Conservation (phyloP, 129 eudicot genomes). For the Oenanthe sinensis region DNA sequence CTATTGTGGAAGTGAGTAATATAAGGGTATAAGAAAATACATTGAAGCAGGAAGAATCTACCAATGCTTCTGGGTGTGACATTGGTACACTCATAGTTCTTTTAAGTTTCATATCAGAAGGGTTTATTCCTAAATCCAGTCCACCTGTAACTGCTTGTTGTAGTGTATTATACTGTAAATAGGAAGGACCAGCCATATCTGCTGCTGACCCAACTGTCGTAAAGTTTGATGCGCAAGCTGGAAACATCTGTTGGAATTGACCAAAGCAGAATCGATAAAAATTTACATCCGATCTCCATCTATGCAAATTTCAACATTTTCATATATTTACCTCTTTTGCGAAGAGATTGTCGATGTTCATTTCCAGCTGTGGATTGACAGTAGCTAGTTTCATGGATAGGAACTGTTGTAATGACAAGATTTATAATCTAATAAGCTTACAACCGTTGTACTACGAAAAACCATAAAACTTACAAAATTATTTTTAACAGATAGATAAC, state of each 20-base stretch:
- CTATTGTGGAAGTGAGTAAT: not conserved
- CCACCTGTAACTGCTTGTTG: conserved; percentile 39
- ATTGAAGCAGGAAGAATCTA: conserved; percentile 58
- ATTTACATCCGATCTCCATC: not conserved
- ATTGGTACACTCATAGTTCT: conserved; percentile 40
- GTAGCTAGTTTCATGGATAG: conserved; percentile 92
- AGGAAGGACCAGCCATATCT: conserved; percentile 39
- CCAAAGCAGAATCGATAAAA: not conserved
- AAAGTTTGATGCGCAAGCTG: conserved; percentile 31
- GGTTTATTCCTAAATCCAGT: conserved; percentile 38
- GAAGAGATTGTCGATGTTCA: conserved; percentile 50
- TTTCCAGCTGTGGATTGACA: conserved; percentile 59
- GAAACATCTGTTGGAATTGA: conserved; percentile 38
- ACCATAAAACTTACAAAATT: not conserved
- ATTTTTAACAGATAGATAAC: conserved; percentile 1
- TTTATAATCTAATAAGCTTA: not conserved
- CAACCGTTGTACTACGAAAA: not conserved
- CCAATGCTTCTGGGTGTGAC: conserved; percentile 45
- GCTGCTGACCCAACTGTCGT: conserved; percentile 43
- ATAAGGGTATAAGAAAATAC: conserved; percentile 35
- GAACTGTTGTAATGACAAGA: conserved; percentile 43
- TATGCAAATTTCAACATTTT: not conserved
- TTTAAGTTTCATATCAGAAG: conserved; percentile 34
- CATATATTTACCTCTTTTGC: conserved; percentile 53
- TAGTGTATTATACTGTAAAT: conserved; percentile 36